Percentiles rank a stretch among this genome's conserved stretches.
Evolutionary conservation across 768 basidiomycete species (phyloP).

Genomic region (Kwoniella sp.): DNA sequence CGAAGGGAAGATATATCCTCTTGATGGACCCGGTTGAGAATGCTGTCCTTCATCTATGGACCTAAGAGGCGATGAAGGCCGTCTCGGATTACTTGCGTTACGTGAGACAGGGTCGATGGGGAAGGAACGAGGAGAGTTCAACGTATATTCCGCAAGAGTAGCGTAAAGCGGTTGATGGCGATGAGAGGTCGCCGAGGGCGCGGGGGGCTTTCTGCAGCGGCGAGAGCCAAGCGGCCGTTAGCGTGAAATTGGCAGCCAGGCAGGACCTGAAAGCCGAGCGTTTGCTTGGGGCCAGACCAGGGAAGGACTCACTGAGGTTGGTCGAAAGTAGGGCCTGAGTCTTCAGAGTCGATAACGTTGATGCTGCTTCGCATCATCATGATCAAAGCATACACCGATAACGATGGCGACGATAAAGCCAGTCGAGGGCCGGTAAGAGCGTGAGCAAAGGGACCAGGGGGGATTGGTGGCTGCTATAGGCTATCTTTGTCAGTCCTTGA

Average conservation of each 20-base stretch:
- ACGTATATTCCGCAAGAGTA: conserved; percentile 13
- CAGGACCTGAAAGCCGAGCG: too few relatives aligned
- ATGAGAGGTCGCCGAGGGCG: background rate
- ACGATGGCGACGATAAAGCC: background rate
- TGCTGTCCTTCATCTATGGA: conserved; percentile 7
- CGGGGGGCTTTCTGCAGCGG: background rate
- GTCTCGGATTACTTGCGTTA: background rate
- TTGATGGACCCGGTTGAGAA: conserved; percentile 2
- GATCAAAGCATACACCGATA: background rate
- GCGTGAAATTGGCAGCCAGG: background rate
- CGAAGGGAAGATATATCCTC: conserved; percentile 5
- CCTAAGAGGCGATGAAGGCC: conserved; percentile 18
- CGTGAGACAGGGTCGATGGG: conserved; percentile 7
- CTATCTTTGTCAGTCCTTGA: background rate
- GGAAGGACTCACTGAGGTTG: conserved; percentile 1
- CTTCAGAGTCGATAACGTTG: background rate
- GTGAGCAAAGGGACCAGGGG: background rate
- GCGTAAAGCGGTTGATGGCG: conserved; percentile 18
- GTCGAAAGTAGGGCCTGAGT: background rate
- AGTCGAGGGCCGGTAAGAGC: background rate
- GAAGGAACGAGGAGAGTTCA: conserved; percentile 11
- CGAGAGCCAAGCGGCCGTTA: background rate
- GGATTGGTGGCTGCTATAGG: background rate
- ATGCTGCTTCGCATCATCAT: background rate
- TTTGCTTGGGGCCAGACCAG: too few relatives aligned